phyloP scores from a whole-genome alignment of 1,139 yeast genomes.

The Suhomyces bokatorum region DNA sequence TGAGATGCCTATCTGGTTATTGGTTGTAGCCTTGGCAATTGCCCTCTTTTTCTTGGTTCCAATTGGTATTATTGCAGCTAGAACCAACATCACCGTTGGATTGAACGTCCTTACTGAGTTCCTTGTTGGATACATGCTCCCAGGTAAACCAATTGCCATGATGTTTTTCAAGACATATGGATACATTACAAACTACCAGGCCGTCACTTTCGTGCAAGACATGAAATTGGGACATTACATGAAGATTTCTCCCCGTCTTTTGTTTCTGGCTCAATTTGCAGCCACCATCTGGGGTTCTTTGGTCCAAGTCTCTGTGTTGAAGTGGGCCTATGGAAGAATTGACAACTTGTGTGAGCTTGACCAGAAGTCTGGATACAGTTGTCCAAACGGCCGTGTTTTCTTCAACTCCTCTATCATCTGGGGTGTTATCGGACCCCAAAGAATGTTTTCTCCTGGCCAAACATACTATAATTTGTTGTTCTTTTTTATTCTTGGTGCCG shows the following conservation, averaged over 20 bases:
- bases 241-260: slow-evolving; percentile 49
- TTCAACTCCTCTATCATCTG: slow-evolving; percentile 49
- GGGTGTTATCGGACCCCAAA: slow-evolving; percentile 48
- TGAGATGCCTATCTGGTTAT: slow-evolving; percentile 42
- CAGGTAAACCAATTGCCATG: slow-evolving; percentile 51
- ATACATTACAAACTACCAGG: slow-evolving; percentile 55
- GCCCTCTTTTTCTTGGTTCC: slow-evolving; percentile 44
- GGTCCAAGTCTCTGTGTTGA: slow-evolving; percentile 46
- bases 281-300: slow-evolving; percentile 49
- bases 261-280: slow-evolving; percentile 47
- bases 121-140: slow-evolving; percentile 48
- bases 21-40: slow-evolving; percentile 41
- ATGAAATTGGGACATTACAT: slow-evolving; percentile 57
- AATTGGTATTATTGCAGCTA: slow-evolving; percentile 43
- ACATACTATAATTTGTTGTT: slow-evolving; percentile 40
- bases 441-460: slow-evolving; percentile 42
- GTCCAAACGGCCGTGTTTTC: slow-evolving; percentile 47
- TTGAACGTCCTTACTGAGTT: slow-evolving; percentile 49
- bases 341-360: slow-evolving; percentile 47
- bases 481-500: slow-evolving; percentile 44
- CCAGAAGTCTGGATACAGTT: slow-evolving; percentile 41
- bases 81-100: slow-evolving; percentile 47
- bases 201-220: slow-evolving; percentile 53
- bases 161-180: slow-evolving; percentile 50
- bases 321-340: slow-evolving; percentile 47